Percentiles rank a stretch among this genome's conserved stretches.
These are phyloP conservation scores for Mortierella claussenii DNA, from an alignment of 192 early-diverging fungal genomes.

Conservation along the genomic window DNA sequence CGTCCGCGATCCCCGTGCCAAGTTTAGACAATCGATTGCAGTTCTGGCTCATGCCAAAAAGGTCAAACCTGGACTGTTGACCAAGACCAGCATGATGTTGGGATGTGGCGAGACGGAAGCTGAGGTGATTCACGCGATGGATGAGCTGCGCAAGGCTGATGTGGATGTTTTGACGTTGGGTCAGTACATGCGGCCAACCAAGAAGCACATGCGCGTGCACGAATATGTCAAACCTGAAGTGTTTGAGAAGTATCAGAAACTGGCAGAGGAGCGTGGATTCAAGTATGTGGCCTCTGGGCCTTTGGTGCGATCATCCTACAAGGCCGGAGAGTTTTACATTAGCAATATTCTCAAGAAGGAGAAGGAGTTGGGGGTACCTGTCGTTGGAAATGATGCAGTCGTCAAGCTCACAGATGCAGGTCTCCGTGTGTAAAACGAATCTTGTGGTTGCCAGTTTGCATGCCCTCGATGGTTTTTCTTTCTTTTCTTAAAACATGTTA, in stretches of 20 bases:
- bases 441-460: no score
- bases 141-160: conserved; percentile 79
- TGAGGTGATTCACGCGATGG: conserved; percentile 89
- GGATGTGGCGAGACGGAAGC: conserved; percentile 96
- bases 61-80: conserved; percentile 81
- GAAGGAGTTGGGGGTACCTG: conserved; percentile 31
- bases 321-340: conserved; percentile 98
- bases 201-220: conserved; percentile 97
- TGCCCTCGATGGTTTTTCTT: no score
- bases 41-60: conserved; percentile 91
- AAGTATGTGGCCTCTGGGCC: conserved; percentile 96
- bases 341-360: conserved; percentile 80
- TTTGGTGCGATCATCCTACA: conserved; percentile 94
- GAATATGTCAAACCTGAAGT: conserved; percentile 94
- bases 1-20: conserved; percentile 93
- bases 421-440: conserved; percentile 25
- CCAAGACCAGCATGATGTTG: conserved; percentile 98
- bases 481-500: background rate
- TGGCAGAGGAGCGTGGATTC: conserved; percentile 89
- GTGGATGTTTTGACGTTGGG: conserved; percentile 97
- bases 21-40: conserved; percentile 90
- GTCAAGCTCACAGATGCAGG: conserved; percentile 47
- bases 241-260: conserved; percentile 88
- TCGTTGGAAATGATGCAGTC: conserved; percentile 47
- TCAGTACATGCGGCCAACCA: conserved; percentile 99